Base-by-base conservation (phyloP, 305 asterid genomes). In the Plantago lanceolata region DNA sequence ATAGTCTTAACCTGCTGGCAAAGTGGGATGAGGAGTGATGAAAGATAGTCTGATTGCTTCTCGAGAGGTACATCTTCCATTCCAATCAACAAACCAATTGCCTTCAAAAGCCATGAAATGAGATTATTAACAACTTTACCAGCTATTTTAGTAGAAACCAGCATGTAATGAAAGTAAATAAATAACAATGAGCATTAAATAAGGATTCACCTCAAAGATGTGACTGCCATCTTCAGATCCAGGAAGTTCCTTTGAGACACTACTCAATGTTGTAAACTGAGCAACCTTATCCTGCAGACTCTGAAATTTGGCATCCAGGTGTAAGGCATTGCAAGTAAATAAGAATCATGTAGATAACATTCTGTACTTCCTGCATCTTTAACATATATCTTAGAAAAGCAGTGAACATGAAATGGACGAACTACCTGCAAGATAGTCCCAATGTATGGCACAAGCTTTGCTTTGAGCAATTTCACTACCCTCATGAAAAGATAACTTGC, bases 401-500 rank as follows among this genome's bases (percentile, higher is more conserved):
- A 64, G 67, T 59, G 31, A 26, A 26, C 19, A 56, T 40, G 18
- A 54, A 21, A 44, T 52, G 26, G 48, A 17, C 35, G 16, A 55
- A 44, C 29, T 40, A 94, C 99, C 96, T 86, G 97, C 83, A 94
- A 81, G 70, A 94, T 88, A 49, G 83, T 84, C 83, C 90, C 99
- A 33, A 90, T 83, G 78, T 79, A 88, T 57, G 99, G 97, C 55
- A 84, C 84, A 62, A 94, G 96, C 76, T 90, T 88, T 54, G 88
- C 73, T 78, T 88, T 94, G 31, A 94, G 88, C 77, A 84, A 67
- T 76, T 83, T 94, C 78, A 94, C 99, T 71, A 82, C 84, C 83
- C 93, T 83, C 97, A 86, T 86, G 81, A 94, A 94, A 76, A 88
- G 97, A 78, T 94, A 94, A 71, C 97, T 83, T 7, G 97, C 95